These are phyloP conservation scores for Lasiosphaeria miniovina DNA, from an alignment of 495 filamentous ascomycete species.

Conservation along the genomic window DNA sequence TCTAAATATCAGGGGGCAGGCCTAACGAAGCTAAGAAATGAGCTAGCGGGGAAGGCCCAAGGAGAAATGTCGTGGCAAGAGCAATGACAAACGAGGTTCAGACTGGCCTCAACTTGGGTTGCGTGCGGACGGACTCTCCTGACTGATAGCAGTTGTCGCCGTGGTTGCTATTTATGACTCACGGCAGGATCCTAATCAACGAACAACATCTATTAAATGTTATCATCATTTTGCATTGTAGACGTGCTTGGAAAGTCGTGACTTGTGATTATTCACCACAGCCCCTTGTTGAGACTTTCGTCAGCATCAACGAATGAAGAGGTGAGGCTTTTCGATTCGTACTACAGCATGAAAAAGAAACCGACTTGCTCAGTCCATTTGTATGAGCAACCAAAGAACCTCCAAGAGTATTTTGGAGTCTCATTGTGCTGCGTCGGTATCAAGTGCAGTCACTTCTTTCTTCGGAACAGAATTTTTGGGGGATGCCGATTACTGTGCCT, in stretches of 20 bases:
- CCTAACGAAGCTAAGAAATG: not conserved
- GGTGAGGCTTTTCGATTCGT: too few species aligned
- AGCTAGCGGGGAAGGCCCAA: not conserved
- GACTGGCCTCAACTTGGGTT: not conserved
- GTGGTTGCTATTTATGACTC: conserved; percentile 39
- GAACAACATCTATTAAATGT: conserved; percentile 11
- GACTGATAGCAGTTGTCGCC: conserved; percentile 30
- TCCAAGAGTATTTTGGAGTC: too few species aligned
- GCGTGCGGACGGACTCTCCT: conserved; percentile 12
- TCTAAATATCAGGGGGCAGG: not conserved
- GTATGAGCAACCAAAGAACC: too few species aligned
- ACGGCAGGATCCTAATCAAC: conserved; percentile 42
- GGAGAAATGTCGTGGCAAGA: conserved; percentile 1
- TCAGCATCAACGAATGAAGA: too few species aligned
- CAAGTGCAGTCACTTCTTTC: too few species aligned
- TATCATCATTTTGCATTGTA: not conserved
- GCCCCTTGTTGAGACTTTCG: too few species aligned
- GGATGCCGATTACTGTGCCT: too few species aligned
- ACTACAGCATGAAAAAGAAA: too few species aligned
- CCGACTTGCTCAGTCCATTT: too few species aligned
- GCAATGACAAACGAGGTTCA: not conserved
- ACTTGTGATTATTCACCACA: not conserved
- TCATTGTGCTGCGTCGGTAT: too few species aligned
- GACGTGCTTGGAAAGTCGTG: not conserved
- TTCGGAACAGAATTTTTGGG: too few species aligned